Percentiles rank a stretch among this genome's conserved stretches.
These are phyloP conservation scores for Beauveria medogensis DNA, from an alignment of 2,329 filamentous ascomycete genomes.

Conservation along the genomic window DNA sequence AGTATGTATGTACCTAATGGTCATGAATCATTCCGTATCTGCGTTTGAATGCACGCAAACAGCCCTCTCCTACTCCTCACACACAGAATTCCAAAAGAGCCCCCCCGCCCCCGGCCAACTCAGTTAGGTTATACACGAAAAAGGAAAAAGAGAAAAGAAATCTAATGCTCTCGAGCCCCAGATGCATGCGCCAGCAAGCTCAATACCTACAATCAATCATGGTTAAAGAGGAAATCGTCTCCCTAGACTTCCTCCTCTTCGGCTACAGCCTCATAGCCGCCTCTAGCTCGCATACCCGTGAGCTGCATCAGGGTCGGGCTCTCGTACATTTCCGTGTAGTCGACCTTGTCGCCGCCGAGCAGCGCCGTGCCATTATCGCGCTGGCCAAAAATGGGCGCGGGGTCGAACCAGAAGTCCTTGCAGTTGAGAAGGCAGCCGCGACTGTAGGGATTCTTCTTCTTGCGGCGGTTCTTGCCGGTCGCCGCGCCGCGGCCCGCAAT, in stretches of 20 bases:
- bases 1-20: slow-evolving; percentile 4
- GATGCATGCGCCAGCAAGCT: background rate
- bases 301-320: slow-evolving; percentile 61
- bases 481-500: slow-evolving; percentile 76
- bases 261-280: slow-evolving; percentile 56
- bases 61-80: background rate
- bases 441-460: slow-evolving; percentile 74
- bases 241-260: slow-evolving; percentile 35
- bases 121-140: background rate
- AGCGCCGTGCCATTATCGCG: slow-evolving; percentile 66
- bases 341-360: slow-evolving; percentile 69
- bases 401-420: slow-evolving; percentile 93
- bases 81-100: background rate
- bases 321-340: slow-evolving; percentile 89
- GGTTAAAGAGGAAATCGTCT: background rate
- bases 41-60: background rate
- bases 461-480: slow-evolving; percentile 42
- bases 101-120: background rate
- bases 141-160: background rate
- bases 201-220: background rate
- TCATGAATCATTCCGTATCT: slow-evolving; percentile 8
- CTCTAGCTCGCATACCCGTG: slow-evolving; percentile 38
- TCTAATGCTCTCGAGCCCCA: background rate
- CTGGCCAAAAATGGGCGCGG: slow-evolving; percentile 69
- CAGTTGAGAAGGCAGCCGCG: slow-evolving; percentile 81